Conservation (phyloP, 768 basidiomycete species). For the Crassisporium funariophilum region DNA sequence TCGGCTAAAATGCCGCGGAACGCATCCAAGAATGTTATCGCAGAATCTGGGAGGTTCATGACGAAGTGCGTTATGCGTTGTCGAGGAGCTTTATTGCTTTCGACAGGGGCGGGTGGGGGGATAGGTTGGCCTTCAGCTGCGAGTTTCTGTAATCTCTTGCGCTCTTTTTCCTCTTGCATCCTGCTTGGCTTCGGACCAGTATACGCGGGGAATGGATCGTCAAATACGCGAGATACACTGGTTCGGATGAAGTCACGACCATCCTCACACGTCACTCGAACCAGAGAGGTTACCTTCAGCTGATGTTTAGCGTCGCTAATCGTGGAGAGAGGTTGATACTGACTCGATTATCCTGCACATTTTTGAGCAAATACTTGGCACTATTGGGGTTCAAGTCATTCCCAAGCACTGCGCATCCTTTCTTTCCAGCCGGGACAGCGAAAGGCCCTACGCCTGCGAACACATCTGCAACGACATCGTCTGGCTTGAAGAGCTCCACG, state of each 20-base stretch:
- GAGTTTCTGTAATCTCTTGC: conserved; percentile 35
- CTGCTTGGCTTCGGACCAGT: conserved; percentile 52
- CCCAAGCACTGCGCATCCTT: conserved; percentile 85
- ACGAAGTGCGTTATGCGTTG: conserved; percentile 80
- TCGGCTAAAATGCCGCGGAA: conserved; percentile 72
- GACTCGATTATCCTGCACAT: conserved; percentile 79
- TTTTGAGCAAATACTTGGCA: conserved; percentile 71
- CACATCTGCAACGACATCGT: conserved; percentile 87
- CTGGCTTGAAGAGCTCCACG: conserved; percentile 67
- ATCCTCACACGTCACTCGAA: conserved; percentile 79
- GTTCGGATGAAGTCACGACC: conserved; percentile 82
- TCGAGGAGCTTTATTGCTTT: conserved; percentile 38
- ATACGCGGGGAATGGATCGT: conserved; percentile 68
- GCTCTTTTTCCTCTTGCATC: conserved; percentile 41
- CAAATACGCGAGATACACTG: conserved; percentile 52
- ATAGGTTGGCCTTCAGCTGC: conserved; percentile 17
- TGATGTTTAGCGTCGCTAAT: conserved; percentile 5
- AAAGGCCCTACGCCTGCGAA: conserved; percentile 99
- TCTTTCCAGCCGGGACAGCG: conserved; percentile 89
- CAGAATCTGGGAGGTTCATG: conserved; percentile 97
- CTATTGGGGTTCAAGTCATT: conserved; percentile 96
- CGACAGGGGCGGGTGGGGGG: conserved; percentile 11
- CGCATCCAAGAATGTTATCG: conserved; percentile 86
- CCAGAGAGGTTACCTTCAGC: conserved; percentile 65
- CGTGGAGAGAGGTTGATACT: conserved; percentile 20